Conservation (phyloP, 305 asterid species). For the Solanum hybrid region DNA sequence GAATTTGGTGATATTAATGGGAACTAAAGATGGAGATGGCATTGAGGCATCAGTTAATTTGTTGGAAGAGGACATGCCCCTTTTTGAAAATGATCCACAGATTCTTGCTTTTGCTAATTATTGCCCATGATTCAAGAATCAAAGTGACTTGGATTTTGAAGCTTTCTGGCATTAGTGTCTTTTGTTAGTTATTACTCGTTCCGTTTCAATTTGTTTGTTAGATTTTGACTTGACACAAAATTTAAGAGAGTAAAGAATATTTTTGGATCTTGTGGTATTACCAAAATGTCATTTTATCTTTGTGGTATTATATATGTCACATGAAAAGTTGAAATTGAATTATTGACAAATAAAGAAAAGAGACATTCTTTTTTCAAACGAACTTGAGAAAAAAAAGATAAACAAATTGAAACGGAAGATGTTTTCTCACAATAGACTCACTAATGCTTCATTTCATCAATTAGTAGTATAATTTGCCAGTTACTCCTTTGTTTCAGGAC, state of each 20-base stretch:
- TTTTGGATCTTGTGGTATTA: too few relatives aligned
- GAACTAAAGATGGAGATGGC: slow-evolving; percentile 22
- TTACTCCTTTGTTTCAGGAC: background rate
- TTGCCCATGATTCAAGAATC: background rate
- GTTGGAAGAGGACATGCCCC: slow-evolving; percentile 15
- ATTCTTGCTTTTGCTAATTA: background rate
- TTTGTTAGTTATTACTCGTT: background rate
- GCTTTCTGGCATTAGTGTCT: background rate
- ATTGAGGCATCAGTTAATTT: slow-evolving; percentile 31
- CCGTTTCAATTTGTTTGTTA: too few relatives aligned
- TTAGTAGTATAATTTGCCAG: background rate
- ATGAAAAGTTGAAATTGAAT: too few relatives aligned
- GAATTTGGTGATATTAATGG: slow-evolving; percentile 15
- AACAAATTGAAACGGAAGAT: too few relatives aligned
- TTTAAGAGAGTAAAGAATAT: background rate
- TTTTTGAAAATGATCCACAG: slow-evolving; percentile 5
- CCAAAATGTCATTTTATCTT: background rate
- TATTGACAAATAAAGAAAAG: background rate
- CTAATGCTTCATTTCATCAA: background rate
- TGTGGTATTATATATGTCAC: too few relatives aligned
- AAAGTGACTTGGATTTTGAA: background rate
- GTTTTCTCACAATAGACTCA: background rate
- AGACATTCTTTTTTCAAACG: background rate
- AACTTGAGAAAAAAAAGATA: too few relatives aligned
- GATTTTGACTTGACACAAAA: background rate